Evolutionary conservation across 768 basidiomycete genomes (phyloP), one percentile per base, ranked within the genome.

Genomic region (Trametes sanguinea): DNA sequence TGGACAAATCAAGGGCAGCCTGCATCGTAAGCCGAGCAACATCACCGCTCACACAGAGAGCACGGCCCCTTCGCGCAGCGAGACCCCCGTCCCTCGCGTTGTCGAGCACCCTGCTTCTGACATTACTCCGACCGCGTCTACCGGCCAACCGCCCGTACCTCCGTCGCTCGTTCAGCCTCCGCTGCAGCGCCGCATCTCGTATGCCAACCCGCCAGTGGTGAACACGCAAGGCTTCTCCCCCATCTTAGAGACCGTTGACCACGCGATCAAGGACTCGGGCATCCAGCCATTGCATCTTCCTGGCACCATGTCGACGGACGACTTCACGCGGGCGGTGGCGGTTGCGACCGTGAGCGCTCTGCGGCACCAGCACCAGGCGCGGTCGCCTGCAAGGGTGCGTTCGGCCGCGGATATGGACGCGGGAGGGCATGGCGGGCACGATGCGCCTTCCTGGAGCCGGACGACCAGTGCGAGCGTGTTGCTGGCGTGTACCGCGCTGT

Each of bases 361-460:
- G 61, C 80, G 92, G 52, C 92, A 95, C 70, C 89, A 92, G 73
- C 77, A 79, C n/a, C 80, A 77, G 4, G 68, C 75, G 7, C 78
- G 81, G 33, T 81, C 81, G 5, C 83, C 81, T 33, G 80, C 76
- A 17, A 78, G 83, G 55, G 69, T 74, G 29, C 80, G 84, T 46
- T 81, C 81, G 3, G 77, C 71, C 3, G 73, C 65, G 10, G 73
- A 64, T 39, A 60, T 59, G 30, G 86, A 84, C 5, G 82, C 73
- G 37, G 81, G 78, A 39, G 85, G 82, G 5, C 88, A 90, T 73
- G 86, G 85, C 27, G 94, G 92, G 0, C 97, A 99, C 68, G 96
- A 98, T 67, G 96, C 88, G 3, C 97, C 97, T 6, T 92, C 92
- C 47, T 99, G 97, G 97, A 98, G 94, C 69, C 81, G 97, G 54